Evolutionary conservation across 2,329 filamentous ascomycete species (phyloP), one percentile per base, ranked within the genome.

Genomic region (Colletotrichum lindemuthianum): DNA sequence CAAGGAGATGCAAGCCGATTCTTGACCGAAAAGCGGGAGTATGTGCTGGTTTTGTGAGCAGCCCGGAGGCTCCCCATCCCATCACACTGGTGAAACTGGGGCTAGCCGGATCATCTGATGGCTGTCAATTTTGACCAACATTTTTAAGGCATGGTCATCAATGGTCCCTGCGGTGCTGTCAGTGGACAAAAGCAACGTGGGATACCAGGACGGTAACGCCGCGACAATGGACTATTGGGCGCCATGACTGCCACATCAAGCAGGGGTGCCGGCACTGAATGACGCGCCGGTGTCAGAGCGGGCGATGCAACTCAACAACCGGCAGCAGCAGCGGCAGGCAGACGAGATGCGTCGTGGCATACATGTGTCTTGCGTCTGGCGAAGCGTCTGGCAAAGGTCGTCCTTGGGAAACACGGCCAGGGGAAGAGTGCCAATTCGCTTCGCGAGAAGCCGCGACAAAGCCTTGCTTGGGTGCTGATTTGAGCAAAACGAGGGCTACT

Each of bases 81-180:
- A 65, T 57, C 63, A 57, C 52, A 64, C 49, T 54, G 49, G 63
- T 66, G 60, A 66, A 59, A 66, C 60, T 64, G 48, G 63, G 60
- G 60, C 63, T 64, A 66, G 50, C 60, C 60, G 32, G 63, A 64
- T 66, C 63, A 66, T 59, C 48, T 64, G 60, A 64, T 57, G 60
- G 63, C 49, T 64, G 48, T 65, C 60, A 65, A 41, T 48, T 33
- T 52, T 43, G 53, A 44, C 55, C 57, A 51, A 56, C 41, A 51
- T 58, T 24, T 24, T 39, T 37, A 60, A 65, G 52, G 56, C 41
- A 57, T 52, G 51, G 51, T 44, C 60, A 65, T 66, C 55, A 51
- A 56, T 41, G 45, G 61, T 67, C 51, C 44, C 65, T 60, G 55
- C 50, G 65, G 47, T 57, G 54, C 53, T 57, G 37, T 65, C 49